Percentiles rank a stretch among this genome's conserved stretches.
These are phyloP conservation scores for Viola odorata DNA, from an alignment of 345 rosid species.

Conservation along the genomic window DNA sequence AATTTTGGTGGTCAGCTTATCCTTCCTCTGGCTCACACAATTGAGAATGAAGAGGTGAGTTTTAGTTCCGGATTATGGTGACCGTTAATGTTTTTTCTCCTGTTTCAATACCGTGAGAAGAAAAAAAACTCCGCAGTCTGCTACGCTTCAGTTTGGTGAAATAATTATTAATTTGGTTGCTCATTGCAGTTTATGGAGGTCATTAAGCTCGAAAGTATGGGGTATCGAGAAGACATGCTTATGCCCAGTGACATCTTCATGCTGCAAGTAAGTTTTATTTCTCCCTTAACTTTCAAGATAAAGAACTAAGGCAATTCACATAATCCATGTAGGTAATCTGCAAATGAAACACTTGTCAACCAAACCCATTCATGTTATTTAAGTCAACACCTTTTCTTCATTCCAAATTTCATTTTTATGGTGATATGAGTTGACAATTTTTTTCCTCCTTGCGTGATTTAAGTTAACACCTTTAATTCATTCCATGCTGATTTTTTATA, in stretches of 20 bases:
- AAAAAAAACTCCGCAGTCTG: neutral
- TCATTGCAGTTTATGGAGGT: constrained; percentile 77
- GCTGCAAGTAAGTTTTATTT: constrained; percentile 59
- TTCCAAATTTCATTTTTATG: too few relatives aligned
- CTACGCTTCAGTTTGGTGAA: neutral
- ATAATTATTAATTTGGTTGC: neutral
- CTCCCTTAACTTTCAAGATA: neutral
- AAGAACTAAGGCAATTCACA: neutral
- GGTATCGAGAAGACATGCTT: constrained; percentile 79
- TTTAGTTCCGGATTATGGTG: neutral
- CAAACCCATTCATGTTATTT: too few relatives aligned
- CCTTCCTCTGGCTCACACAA: constrained; percentile 93
- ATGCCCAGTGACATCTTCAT: constrained; percentile 86
- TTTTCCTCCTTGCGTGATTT: too few relatives aligned
- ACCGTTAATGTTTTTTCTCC: neutral
- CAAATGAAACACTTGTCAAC: too few relatives aligned
- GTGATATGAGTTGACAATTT: too few relatives aligned
- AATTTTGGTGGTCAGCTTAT: constrained; percentile 88
- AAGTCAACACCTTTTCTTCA: too few relatives aligned
- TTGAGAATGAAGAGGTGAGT: constrained; percentile 93
- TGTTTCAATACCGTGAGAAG: neutral
- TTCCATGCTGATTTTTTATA: neutral
- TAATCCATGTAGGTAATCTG: too few relatives aligned
- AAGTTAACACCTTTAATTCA: too few relatives aligned
- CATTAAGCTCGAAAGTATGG: constrained; percentile 83